These are phyloP conservation scores for Vitis riparia DNA, from an alignment of 164 flowering plant genomes.

Conservation along the genomic window DNA sequence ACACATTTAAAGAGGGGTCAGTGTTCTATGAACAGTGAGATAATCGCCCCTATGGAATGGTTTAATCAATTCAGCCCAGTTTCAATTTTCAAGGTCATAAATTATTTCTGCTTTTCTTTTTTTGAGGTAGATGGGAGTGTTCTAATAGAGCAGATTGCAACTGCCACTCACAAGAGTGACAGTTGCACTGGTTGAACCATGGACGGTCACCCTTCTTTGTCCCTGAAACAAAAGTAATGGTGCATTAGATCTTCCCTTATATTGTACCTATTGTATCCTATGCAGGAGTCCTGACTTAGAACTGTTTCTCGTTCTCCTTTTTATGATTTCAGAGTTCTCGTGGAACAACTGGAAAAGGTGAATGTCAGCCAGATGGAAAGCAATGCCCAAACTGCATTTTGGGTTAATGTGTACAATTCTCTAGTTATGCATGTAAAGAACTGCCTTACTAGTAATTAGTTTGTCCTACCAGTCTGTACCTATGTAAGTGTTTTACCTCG, in stretches of 20 bases:
- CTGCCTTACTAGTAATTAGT: not conserved
- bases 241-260: not conserved
- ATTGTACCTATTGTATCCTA: not conserved
- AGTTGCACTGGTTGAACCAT: not conserved
- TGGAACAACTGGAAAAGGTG: constrained; percentile 81
- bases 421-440: constrained; percentile 84
- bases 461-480: constrained; percentile 4
- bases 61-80: too few species aligned
- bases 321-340: constrained; percentile 57
- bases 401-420: constrained; percentile 90
- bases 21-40: too few species aligned
- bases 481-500: constrained; percentile 9
- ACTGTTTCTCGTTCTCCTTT: not conserved
- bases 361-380: constrained; percentile 58
- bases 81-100: too few species aligned
- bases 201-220: not conserved
- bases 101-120: too few species aligned
- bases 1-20: too few species aligned
- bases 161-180: too few species aligned
- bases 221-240: not conserved
- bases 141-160: too few species aligned
- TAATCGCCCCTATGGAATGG: too few species aligned
- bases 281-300: not conserved
- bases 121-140: too few species aligned
- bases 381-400: constrained; percentile 76